phyloP scores from a whole-genome alignment of 179 eudicot species.

The Spinacia oleracea region DNA sequence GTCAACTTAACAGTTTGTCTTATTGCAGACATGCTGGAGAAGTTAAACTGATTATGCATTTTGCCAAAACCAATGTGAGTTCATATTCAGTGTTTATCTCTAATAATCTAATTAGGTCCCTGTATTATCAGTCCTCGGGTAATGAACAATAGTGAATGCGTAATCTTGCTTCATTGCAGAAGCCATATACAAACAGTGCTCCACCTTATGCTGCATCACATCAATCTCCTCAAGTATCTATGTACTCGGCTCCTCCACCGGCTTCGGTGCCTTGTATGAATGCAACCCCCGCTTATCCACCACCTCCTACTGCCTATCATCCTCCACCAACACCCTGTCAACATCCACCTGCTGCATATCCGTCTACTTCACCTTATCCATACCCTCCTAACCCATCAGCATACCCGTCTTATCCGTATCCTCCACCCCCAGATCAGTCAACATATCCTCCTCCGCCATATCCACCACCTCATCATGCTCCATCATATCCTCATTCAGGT shows the following conservation, averaged over 20 bases:
- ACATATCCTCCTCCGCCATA: conserved; percentile 47
- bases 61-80: conserved; percentile 62
- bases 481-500: conserved; percentile 46
- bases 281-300: conserved; percentile 27
- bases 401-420: conserved; percentile 48
- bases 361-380: conserved; percentile 37
- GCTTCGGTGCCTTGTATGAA: conserved; percentile 20
- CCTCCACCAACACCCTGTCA: conserved; percentile 40
- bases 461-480: conserved; percentile 51
- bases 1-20: neutral
- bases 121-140: neutral
- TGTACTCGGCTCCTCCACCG: conserved; percentile 48
- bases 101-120: neutral
- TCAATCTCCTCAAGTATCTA: conserved; percentile 46
- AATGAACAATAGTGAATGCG: neutral
- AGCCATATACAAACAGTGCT: conserved; percentile 41
- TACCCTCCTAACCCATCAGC: conserved; percentile 47
- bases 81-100: neutral
- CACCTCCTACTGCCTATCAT: conserved; percentile 35
- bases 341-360: conserved; percentile 38
- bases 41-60: conserved; percentile 82
- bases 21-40: conserved; percentile 82
- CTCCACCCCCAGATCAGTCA: conserved; percentile 42
- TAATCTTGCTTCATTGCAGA: conserved; percentile 38
- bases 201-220: conserved; percentile 46